Conservation (phyloP, 495 filamentous ascomycete genomes). For the Penicillium silybi region DNA sequence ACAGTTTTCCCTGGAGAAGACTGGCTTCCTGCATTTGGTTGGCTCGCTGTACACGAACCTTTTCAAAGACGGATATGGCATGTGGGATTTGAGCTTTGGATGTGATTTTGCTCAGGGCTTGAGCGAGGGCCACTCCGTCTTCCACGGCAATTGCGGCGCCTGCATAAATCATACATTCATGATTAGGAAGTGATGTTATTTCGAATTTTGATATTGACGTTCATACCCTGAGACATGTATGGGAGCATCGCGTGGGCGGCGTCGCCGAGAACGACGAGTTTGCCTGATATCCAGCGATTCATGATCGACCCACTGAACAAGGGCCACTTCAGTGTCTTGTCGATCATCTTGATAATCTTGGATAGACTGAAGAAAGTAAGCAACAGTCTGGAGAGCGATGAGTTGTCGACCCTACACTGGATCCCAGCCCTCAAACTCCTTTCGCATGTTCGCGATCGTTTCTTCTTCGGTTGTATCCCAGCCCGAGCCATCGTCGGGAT, state of each 20-base stretch:
- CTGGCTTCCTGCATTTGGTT: conserved; percentile 26
- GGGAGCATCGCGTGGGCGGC: conserved; percentile 48
- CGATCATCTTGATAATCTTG: conserved; percentile 33
- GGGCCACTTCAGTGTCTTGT: conserved; percentile 34
- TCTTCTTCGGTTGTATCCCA: neutral
- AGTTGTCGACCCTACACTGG: conserved; percentile 12
- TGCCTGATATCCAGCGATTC: conserved; percentile 27
- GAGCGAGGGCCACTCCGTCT: conserved; percentile 28
- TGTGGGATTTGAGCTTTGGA: conserved; percentile 9
- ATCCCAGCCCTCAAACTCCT: conserved; percentile 37
- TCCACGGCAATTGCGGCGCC: conserved; percentile 43
- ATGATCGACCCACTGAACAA: conserved; percentile 27
- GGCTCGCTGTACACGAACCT: conserved; percentile 19
- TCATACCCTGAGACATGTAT: conserved; percentile 37
- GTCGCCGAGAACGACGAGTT: conserved; percentile 38
- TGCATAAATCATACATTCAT: conserved; percentile 1
- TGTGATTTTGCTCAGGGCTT: conserved; percentile 9
- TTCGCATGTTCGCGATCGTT: conserved; percentile 28
- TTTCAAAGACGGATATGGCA: conserved; percentile 20
- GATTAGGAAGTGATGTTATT: too few species aligned
- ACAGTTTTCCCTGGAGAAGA: conserved; percentile 30
- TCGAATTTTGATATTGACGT: too few species aligned
- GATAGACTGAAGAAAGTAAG: conserved; percentile 10
- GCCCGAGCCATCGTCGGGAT: neutral
- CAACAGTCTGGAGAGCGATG: neutral